Evolutionary conservation across 129 eudicot genomes (phyloP).

Genomic region (Ambrosia artemisiifolia): DNA sequence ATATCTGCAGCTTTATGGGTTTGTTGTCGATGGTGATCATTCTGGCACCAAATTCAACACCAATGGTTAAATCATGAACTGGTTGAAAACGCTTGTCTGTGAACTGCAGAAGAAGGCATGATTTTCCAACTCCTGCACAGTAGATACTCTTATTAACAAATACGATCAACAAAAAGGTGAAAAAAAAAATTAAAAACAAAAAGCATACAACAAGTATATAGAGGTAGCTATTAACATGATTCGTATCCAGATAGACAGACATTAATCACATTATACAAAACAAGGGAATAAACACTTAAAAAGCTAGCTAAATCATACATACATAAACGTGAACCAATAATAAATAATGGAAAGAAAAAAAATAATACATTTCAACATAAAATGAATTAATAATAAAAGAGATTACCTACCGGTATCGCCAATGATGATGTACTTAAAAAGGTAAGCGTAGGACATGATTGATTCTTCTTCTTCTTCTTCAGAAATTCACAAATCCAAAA

Average conservation of each 20-base stretch:
- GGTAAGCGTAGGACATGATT: slow-evolving; percentile 75
- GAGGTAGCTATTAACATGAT: neutral
- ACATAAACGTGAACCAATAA: no score
- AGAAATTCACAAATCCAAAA: no score
- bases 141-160: neutral
- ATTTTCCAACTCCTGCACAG: slow-evolving; percentile 44
- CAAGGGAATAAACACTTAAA: neutral
- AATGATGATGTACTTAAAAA: slow-evolving; percentile 80
- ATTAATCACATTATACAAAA: neutral
- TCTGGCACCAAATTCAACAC: slow-evolving; percentile 96
- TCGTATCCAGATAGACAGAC: neutral
- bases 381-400: neutral
- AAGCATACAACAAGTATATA: neutral
- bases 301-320: no score
- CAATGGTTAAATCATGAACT: slow-evolving; percentile 88
- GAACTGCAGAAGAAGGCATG: slow-evolving; percentile 94
- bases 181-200: neutral
- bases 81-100: slow-evolving; percentile 97
- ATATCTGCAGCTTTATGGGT: slow-evolving; percentile 83
- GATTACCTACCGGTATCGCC: slow-evolving; percentile 71
- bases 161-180: neutral
- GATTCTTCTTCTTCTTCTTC: no score
- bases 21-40: slow-evolving; percentile 89
- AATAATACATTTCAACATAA: neutral
- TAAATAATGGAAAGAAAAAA: no score